A percentile compares a stretch with the other conserved stretches of the same genome.
Conservation (phyloP, 768 basidiomycete species). For the Mycena pura region DNA sequence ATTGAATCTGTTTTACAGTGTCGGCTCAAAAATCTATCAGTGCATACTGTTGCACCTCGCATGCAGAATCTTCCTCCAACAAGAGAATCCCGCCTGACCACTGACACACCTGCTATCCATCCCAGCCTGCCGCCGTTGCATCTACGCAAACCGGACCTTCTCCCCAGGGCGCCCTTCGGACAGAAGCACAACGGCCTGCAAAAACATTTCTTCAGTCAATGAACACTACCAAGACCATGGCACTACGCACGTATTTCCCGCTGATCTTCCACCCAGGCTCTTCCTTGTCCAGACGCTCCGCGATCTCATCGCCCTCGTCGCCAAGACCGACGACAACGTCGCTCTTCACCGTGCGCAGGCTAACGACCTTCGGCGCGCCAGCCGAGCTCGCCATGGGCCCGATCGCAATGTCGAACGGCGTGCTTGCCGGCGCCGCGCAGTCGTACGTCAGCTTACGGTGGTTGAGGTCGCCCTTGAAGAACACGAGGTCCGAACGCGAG, state of each 20-base stretch:
- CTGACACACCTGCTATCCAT: not conserved
- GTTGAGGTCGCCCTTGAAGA: conserved; percentile 95
- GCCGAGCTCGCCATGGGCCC: conserved; percentile 90
- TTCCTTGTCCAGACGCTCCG: conserved; percentile 80
- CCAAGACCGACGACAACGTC: conserved; percentile 93
- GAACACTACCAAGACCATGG: not conserved
- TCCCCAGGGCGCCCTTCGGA: conserved; percentile 91
- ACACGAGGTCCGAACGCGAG: conserved; percentile 86
- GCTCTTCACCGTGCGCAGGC: conserved; percentile 91
- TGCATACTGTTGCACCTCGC: too few relatives aligned
- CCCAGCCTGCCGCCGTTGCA: not conserved
- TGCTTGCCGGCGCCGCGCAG: conserved; percentile 84
- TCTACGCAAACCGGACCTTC: conserved; percentile 76
- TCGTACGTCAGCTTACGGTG: conserved; percentile 91
- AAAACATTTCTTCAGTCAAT: not conserved
- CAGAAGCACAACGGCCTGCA: conserved; percentile 83
- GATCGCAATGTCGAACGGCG: conserved; percentile 89
- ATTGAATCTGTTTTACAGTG: too few relatives aligned
- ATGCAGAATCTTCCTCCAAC: too few relatives aligned
- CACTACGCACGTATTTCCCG: conserved; percentile 86
- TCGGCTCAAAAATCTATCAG: too few relatives aligned
- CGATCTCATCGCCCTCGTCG: conserved; percentile 67
- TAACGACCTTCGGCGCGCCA: conserved; percentile 87
- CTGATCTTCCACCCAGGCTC: conserved; percentile 98
- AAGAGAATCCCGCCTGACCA: not conserved